These are phyloP conservation scores for Mycena amicta DNA, from an alignment of 768 basidiomycete species.

Conservation along the genomic window DNA sequence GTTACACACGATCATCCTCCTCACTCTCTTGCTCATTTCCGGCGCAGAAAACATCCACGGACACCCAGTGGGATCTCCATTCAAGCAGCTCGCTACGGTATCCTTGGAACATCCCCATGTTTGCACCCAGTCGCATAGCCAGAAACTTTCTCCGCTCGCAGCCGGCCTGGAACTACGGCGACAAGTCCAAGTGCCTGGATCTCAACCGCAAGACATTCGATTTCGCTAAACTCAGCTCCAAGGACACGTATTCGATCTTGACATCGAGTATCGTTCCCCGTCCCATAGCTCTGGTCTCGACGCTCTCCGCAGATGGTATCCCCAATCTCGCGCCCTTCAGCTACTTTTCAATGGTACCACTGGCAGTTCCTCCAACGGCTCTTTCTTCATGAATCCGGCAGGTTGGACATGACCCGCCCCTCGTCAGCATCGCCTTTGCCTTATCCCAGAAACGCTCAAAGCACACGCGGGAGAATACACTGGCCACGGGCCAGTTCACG, in stretches of 20 bases:
- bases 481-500: constrained; percentile 66
- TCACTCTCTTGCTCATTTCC: too few species aligned
- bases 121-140: constrained; percentile 18
- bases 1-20: too few species aligned
- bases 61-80: too few species aligned
- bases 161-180: constrained; percentile 46
- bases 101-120: too few species aligned
- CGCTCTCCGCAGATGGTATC: constrained; percentile 50
- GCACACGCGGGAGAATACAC: constrained; percentile 69
- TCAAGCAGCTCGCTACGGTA: too few species aligned
- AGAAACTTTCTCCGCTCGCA: constrained; percentile 42
- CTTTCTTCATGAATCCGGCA: neutral
- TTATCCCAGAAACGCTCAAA: constrained; percentile 47
- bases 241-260: constrained; percentile 51
- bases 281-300: constrained; percentile 70
- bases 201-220: constrained; percentile 44
- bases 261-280: constrained; percentile 65
- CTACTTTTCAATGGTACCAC: constrained; percentile 64
- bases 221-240: constrained; percentile 33
- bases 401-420: constrained; percentile 67
- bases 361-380: neutral
- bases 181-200: constrained; percentile 19
- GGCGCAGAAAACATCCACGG: too few species aligned
- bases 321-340: constrained; percentile 69
- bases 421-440: constrained; percentile 64